These are phyloP conservation scores for Metschnikowia vanudenii DNA, from an alignment of 805 yeast genomes.

Conservation along the genomic window DNA sequence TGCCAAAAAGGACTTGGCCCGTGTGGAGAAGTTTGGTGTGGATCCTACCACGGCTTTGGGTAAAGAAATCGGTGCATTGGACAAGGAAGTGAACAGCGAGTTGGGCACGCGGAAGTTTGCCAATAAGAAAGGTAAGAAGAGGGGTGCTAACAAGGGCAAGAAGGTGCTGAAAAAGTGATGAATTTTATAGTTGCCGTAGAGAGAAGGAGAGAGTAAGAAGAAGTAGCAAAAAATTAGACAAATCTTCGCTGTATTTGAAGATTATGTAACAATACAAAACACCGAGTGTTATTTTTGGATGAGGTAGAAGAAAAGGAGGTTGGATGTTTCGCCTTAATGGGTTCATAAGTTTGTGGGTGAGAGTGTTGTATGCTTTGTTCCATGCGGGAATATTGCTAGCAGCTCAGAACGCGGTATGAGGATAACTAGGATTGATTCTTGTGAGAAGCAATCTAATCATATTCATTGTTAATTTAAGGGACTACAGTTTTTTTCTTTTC, in stretches of 20 bases:
- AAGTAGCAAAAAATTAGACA: not conserved
- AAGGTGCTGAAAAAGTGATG: conserved; percentile 1
- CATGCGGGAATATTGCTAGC: no score
- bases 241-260: not conserved
- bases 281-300: not conserved
- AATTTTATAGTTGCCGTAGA: not conserved
- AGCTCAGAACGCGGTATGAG: no score
- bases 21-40: conserved; percentile 85
- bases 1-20: conserved; percentile 59
- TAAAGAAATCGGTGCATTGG: conserved; percentile 59
- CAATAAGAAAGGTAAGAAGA: conserved; percentile 15
- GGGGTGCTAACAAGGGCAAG: not conserved
- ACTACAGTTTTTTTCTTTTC: no score
- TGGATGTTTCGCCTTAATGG: no score
- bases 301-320: no score
- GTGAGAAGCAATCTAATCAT: no score
- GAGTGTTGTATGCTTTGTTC: no score
- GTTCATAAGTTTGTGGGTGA: no score
- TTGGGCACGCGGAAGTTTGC: conserved; percentile 12
- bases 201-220: not conserved
- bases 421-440: no score
- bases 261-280: not conserved
- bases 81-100: conserved; percentile 30
- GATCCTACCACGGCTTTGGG: conserved; percentile 65
- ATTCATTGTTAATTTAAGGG: no score